A percentile compares a stretch with the other conserved stretches of the same genome.
phyloP scores from a whole-genome alignment of 495 filamentous ascomycete genomes.

The Glonium stellatum region DNA sequence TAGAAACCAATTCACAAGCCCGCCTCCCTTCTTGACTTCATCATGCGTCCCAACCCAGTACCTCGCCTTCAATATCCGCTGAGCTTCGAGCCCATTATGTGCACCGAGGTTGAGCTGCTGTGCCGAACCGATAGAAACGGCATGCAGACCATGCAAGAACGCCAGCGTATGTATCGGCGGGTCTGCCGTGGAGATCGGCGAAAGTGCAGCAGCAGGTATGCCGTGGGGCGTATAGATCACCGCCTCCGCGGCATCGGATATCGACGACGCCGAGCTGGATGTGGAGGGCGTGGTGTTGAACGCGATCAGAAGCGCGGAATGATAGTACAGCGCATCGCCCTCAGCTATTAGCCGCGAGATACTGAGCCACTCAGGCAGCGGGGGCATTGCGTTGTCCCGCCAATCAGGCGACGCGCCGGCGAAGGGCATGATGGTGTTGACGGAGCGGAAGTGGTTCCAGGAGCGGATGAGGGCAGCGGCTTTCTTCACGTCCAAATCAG shows the following conservation, averaged over 20 bases:
- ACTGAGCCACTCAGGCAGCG: slow-evolving; percentile 46
- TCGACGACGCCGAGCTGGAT: slow-evolving; percentile 3
- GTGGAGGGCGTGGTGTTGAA: slow-evolving; percentile 33
- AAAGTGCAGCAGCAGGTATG: slow-evolving; percentile 38
- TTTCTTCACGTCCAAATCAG: slow-evolving; percentile 20
- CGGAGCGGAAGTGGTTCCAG: slow-evolving; percentile 45
- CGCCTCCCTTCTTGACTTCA: slow-evolving; percentile 48
- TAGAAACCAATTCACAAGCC: slow-evolving; percentile 45
- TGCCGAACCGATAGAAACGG: slow-evolving; percentile 40
- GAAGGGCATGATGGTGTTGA: slow-evolving; percentile 35
- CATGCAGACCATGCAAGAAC: slow-evolving; percentile 51
- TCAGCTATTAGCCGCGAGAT: slow-evolving; percentile 42
- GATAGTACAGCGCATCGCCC: slow-evolving; percentile 44
- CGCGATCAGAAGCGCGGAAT: slow-evolving; percentile 46
- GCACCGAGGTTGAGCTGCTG: slow-evolving; percentile 51
- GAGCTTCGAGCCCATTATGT: slow-evolving; percentile 46
- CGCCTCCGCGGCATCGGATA: slow-evolving; percentile 35
- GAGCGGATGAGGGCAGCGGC: slow-evolving; percentile 43
- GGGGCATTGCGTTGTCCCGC: slow-evolving; percentile 31
- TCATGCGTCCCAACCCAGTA: slow-evolving; percentile 57
- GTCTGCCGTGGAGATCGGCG: slow-evolving; percentile 30
- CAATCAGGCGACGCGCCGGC: slow-evolving; percentile 33
- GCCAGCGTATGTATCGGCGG: slow-evolving; percentile 43
- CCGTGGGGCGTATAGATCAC: slow-evolving; percentile 56
- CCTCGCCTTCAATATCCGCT: slow-evolving; percentile 41